Percentiles rank a stretch among this genome's conserved stretches.
phyloP scores from a whole-genome alignment of 1,139 yeast species.

The Pichia sp. region DNA sequence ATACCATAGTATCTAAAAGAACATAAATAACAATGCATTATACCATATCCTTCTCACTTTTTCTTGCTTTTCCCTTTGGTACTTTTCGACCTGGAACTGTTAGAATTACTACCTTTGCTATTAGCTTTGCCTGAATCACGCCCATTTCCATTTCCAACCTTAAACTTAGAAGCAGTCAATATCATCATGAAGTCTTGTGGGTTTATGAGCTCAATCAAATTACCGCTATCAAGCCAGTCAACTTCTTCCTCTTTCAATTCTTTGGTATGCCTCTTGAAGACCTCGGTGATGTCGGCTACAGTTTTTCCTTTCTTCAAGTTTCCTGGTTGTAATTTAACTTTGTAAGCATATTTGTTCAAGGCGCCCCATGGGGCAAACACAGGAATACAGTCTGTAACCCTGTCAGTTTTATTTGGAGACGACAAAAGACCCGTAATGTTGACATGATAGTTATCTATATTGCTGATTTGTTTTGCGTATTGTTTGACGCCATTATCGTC shows the following conservation, averaged over 20 bases:
- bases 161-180: constrained; percentile 49
- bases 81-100: constrained; percentile 9
- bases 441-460: constrained; percentile 29
- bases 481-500: constrained; percentile 36
- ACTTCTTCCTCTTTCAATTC: constrained; percentile 37
- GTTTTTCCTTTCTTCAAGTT: constrained; percentile 86
- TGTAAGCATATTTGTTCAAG: constrained; percentile 68
- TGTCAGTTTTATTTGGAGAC: constrained; percentile 43
- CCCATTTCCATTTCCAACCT: constrained; percentile 33
- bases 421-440: constrained; percentile 31
- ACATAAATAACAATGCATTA: neutral
- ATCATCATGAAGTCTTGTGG: constrained; percentile 51
- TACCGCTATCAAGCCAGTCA: constrained; percentile 73
- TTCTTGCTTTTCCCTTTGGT: constrained; percentile 10
- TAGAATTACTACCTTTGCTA: neutral
- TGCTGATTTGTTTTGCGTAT: constrained; percentile 18
- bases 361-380: constrained; percentile 93
- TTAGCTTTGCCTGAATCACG: constrained; percentile 18
- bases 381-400: constrained; percentile 64
- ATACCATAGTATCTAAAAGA: neutral
- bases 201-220: constrained; percentile 52
- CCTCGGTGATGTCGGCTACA: constrained; percentile 59
- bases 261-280: constrained; percentile 42
- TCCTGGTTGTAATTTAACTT: constrained; percentile 85
- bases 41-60: constrained; percentile 8